Percentiles rank a stretch among this genome's conserved stretches.
Evolutionary conservation across 306 rosid species (phyloP).

Genomic region (Amphicarpaea edgeworthii): DNA sequence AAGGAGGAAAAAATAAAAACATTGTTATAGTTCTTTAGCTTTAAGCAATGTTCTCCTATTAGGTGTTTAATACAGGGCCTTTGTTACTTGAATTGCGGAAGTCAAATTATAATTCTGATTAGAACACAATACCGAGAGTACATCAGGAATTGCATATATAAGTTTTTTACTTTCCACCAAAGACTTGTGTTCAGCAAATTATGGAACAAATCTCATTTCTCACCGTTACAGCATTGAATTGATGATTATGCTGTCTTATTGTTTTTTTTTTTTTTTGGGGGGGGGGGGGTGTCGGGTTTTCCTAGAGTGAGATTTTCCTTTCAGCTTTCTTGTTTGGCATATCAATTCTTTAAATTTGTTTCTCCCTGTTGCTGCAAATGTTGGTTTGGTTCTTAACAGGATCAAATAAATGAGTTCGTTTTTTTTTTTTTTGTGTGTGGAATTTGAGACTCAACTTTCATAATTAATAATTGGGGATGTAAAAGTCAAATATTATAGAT

Average conservation of each 20-base stretch:
- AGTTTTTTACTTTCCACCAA: background rate
- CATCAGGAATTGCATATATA: background rate
- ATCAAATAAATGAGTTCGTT: background rate
- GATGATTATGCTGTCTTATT: background rate
- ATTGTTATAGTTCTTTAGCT: background rate
- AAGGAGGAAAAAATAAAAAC: no score
- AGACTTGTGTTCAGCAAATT: background rate
- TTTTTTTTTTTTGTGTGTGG: background rate
- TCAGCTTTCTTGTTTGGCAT: background rate
- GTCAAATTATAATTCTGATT: background rate
- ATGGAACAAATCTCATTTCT: background rate
- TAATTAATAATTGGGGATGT: background rate
- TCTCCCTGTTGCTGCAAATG: constrained; percentile 23
- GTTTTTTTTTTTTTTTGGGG: background rate
- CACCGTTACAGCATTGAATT: constrained; percentile 7
- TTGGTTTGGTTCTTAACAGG: constrained; percentile 1
- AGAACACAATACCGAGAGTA: no score
- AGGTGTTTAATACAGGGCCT: no score
- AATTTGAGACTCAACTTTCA: constrained; percentile 5
- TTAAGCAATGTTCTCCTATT: background rate
- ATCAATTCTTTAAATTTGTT: background rate
- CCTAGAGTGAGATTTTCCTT: constrained; percentile 7
- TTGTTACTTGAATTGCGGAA: background rate
- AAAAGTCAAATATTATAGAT: constrained; percentile 25
- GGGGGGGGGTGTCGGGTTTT: background rate